Percentiles rank a stretch among this genome's conserved stretches.
phyloP scores from a whole-genome alignment of 2,329 filamentous ascomycete species.

The Stachybotrys elegans region DNA sequence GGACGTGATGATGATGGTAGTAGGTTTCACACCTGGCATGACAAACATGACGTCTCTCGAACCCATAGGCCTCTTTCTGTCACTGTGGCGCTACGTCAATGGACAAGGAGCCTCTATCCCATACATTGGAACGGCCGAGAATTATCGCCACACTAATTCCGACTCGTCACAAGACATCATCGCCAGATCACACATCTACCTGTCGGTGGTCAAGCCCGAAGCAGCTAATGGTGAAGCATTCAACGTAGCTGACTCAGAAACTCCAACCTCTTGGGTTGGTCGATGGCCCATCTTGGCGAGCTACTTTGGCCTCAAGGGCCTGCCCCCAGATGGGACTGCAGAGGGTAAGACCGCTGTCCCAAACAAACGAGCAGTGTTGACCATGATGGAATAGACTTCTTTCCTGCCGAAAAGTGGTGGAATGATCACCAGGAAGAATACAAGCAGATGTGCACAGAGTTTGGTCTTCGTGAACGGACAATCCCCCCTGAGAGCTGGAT shows the following conservation, averaged over 20 bases:
- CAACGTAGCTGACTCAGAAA: slow-evolving; percentile 5
- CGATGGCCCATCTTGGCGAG: slow-evolving; percentile 2
- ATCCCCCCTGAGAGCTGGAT: slow-evolving; percentile 6
- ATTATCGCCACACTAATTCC: neutral
- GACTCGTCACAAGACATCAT: neutral
- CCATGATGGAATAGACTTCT: neutral
- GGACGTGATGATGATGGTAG: neutral
- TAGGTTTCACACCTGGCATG: neutral
- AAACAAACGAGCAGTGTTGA: too few species aligned
- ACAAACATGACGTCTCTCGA: neutral
- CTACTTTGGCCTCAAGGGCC: slow-evolving; percentile 1
- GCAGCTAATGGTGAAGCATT: slow-evolving; percentile 4
- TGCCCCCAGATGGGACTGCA: neutral
- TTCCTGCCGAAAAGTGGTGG: slow-evolving; percentile 4
- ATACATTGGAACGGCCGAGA: neutral
- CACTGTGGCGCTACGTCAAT: neutral
- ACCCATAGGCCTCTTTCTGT: neutral
- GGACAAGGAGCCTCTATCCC: neutral
- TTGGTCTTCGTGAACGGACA: neutral
- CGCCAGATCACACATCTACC: neutral
- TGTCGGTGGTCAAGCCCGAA: slow-evolving; percentile 2
- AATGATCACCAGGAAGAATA: slow-evolving; percentile 3
- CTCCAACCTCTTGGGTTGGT: neutral
- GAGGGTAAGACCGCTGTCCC: neutral
- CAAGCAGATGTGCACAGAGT: slow-evolving; percentile 5